A percentile compares a stretch with the other conserved stretches of the same genome.
These are phyloP conservation scores for Termitomyces sp. DNA, from an alignment of 768 basidiomycete species.

Conservation along the genomic window DNA sequence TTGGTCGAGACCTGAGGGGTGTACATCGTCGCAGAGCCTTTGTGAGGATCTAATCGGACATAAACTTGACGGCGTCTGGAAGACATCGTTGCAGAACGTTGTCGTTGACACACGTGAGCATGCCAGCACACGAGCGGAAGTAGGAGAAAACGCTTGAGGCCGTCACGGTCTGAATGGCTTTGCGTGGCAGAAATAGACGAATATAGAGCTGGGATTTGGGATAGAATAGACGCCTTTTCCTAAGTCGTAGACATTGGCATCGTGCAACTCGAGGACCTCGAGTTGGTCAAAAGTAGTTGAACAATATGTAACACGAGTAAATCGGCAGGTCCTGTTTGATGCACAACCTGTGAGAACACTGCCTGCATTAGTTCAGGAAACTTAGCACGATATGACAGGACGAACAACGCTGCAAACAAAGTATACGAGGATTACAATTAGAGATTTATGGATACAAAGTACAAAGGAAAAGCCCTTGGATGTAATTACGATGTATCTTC, in stretches of 20 bases:
- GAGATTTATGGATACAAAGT: neutral
- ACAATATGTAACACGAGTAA: too few relatives aligned
- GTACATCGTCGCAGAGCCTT: too few relatives aligned
- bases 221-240: too few relatives aligned
- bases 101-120: constrained; percentile 98
- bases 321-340: too few relatives aligned
- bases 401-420: neutral
- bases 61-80: constrained; percentile 92
- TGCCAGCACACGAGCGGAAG: constrained; percentile 83
- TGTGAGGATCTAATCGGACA: constrained; percentile 56
- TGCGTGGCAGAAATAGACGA: constrained; percentile 51
- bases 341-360: too few relatives aligned
- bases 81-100: constrained; percentile 88
- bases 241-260: constrained; percentile 95
- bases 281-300: constrained; percentile 77
- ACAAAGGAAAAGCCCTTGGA: neutral
- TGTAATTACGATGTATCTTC: neutral
- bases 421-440: too few relatives aligned
- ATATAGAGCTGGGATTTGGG: constrained; percentile 82
- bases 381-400: too few relatives aligned
- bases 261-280: constrained; percentile 91
- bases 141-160: constrained; percentile 92
- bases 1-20: too few relatives aligned
- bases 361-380: too few relatives aligned
- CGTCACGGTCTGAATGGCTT: constrained; percentile 84